Conservation (phyloP, 1,139 yeast genomes). For the Ogataea hybrid region DNA sequence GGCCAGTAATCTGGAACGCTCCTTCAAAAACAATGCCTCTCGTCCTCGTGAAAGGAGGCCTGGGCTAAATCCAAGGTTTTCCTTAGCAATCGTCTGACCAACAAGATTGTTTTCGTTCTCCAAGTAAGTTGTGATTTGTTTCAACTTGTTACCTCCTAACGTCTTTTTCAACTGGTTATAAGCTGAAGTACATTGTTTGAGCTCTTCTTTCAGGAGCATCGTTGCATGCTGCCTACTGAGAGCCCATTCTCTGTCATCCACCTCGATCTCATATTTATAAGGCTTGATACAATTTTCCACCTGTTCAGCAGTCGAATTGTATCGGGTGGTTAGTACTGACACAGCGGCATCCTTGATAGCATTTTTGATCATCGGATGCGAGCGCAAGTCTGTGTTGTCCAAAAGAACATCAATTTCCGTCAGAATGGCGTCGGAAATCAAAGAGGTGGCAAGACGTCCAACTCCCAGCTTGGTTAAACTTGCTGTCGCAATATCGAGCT, state of each 20-base stretch:
- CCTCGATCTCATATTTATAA: slow-evolving; percentile 92
- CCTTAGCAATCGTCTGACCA: slow-evolving; percentile 40
- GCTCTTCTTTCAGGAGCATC: slow-evolving; percentile 73
- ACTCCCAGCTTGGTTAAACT: slow-evolving; percentile 89
- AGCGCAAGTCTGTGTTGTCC: slow-evolving; percentile 69
- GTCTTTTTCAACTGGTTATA: slow-evolving; percentile 61
- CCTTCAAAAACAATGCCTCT: slow-evolving; percentile 79
- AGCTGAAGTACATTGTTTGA: slow-evolving; percentile 74
- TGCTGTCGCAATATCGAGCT: slow-evolving; percentile 79
- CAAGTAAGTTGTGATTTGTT: slow-evolving; percentile 77
- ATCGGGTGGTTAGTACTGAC: slow-evolving; percentile 72
- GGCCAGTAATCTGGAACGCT: slow-evolving; percentile 67
- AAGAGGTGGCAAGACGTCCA: slow-evolving; percentile 82
- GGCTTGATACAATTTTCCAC: slow-evolving; percentile 98
- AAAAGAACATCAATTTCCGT: slow-evolving; percentile 75
- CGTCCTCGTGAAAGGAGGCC: slow-evolving; percentile 70
- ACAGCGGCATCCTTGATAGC: slow-evolving; percentile 86
- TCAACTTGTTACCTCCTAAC: slow-evolving; percentile 80
- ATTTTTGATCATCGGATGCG: slow-evolving; percentile 80
- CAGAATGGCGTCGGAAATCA: slow-evolving; percentile 76
- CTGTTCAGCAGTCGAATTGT: slow-evolving; percentile 93
- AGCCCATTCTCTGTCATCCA: slow-evolving; percentile 94
- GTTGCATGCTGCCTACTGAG: slow-evolving; percentile 78
- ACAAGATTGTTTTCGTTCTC: slow-evolving; percentile 48
- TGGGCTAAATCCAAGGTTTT: slow-evolving; percentile 38